Conservation (phyloP, 2,329 filamentous ascomycete genomes). For the Verticillium zaregamsianum region DNA sequence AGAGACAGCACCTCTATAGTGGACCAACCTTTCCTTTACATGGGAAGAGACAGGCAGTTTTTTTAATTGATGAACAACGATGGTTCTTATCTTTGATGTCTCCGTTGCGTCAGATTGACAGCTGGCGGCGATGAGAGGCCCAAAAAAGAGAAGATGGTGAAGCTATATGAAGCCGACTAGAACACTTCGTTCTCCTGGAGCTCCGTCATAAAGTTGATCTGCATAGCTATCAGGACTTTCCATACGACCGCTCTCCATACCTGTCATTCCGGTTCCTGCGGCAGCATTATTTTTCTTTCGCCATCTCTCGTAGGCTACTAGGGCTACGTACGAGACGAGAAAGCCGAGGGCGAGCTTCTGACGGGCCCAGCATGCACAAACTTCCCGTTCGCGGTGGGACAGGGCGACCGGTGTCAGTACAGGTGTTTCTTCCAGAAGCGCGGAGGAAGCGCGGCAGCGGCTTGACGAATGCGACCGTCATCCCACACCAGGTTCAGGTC, state of each 20-base stretch:
- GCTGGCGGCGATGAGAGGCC: slow-evolving; percentile 24
- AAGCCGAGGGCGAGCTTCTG: slow-evolving; percentile 28
- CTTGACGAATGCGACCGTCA: slow-evolving; percentile 23
- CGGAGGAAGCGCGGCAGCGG: slow-evolving; percentile 27
- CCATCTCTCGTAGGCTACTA: slow-evolving; percentile 33
- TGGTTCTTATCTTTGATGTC: no score
- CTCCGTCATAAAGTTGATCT: slow-evolving; percentile 37
- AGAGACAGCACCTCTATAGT: slow-evolving; percentile 1
- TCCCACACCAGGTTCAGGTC: slow-evolving; percentile 26
- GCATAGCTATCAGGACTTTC: slow-evolving; percentile 43
- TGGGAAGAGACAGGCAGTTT: no score
- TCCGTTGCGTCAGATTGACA: no score
- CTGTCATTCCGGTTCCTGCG: slow-evolving; percentile 28
- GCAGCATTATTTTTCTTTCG: slow-evolving; percentile 29
- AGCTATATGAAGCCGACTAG: slow-evolving; percentile 38
- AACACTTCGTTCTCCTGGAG: slow-evolving; percentile 32
- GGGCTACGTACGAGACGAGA: slow-evolving; percentile 30
- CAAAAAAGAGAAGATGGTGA: slow-evolving; percentile 42
- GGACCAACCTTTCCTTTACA: slow-evolving; percentile 29
- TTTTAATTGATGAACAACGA: no score
- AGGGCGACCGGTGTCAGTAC: not conserved
- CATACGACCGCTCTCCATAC: slow-evolving; percentile 30
- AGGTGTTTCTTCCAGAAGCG: slow-evolving; percentile 19
- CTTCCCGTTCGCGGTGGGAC: not conserved
- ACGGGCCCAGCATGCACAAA: not conserved